Evolutionary conservation across 129 eudicot species (phyloP).

Genomic region (Sambucus nigra): DNA sequence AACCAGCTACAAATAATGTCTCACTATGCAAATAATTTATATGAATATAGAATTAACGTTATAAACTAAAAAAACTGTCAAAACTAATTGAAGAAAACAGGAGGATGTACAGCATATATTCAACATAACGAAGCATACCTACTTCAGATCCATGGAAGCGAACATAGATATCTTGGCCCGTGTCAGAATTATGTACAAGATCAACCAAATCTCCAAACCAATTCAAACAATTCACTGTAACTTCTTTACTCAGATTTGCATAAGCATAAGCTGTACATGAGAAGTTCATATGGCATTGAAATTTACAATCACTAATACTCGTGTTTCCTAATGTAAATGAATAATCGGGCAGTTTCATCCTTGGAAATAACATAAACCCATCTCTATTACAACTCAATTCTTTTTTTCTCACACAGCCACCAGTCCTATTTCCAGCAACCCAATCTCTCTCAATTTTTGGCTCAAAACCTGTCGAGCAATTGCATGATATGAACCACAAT

Average conservation of each 20-base stretch:
- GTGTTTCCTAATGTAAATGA: conserved; percentile 7
- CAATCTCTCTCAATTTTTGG: conserved; percentile 2
- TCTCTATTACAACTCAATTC: conserved; percentile 6
- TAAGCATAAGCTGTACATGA: conserved; percentile 33
- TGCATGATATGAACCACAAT: not conserved
- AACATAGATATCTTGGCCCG: conserved; percentile 21
- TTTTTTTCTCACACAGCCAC: not conserved
- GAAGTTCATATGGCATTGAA: conserved; percentile 17
- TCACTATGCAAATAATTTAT: too few relatives aligned
- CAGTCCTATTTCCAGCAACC: not conserved
- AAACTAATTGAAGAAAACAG: too few relatives aligned
- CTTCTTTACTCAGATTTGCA: conserved; percentile 16
- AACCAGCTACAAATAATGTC: not conserved
- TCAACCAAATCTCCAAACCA: conserved; percentile 31
- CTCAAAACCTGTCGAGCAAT: conserved; percentile 3
- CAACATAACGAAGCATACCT: conserved; percentile 4
- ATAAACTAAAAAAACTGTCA: too few relatives aligned
- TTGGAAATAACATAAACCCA: conserved; percentile 15
- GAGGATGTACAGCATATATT: not conserved
- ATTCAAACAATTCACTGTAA: conserved; percentile 20
- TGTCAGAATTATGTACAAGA: not conserved
- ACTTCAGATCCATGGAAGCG: conserved; percentile 8
- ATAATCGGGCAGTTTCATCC: conserved; percentile 29
- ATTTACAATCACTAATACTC: conserved; percentile 19
- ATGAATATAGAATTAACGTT: too few relatives aligned